These are phyloP conservation scores for Fusarium chuoi DNA, from an alignment of 2,329 filamentous ascomycete species.

Conservation along the genomic window DNA sequence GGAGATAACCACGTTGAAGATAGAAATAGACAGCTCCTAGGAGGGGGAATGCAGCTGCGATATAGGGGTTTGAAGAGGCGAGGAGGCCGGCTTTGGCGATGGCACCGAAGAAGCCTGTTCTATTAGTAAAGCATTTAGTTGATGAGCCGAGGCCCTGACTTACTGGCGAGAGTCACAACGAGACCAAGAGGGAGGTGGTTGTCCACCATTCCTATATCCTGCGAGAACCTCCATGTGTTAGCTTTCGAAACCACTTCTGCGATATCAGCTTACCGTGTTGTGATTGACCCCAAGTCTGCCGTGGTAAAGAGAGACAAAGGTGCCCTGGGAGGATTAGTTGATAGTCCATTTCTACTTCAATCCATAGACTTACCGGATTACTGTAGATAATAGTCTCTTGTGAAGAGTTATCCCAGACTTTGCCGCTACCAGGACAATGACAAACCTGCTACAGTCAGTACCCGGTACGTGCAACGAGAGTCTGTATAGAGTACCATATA, in stretches of 20 bases:
- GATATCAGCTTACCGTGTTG: slow-evolving; percentile 50
- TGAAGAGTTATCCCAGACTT: slow-evolving; percentile 43
- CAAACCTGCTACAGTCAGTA: slow-evolving; percentile 38
- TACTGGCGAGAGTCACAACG: slow-evolving; percentile 49
- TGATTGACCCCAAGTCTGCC: slow-evolving; percentile 53
- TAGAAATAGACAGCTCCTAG: slow-evolving; percentile 54
- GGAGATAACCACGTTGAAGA: slow-evolving; percentile 55
- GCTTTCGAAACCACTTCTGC: not conserved
- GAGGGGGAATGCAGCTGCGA: slow-evolving; percentile 56
- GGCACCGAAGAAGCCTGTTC: slow-evolving; percentile 48
- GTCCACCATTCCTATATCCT: slow-evolving; percentile 57
- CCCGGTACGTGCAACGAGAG: accelerated
- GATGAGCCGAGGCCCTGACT: slow-evolving; percentile 21
- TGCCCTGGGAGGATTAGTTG: slow-evolving; percentile 44
- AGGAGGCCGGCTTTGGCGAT: slow-evolving; percentile 42
- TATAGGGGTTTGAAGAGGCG: slow-evolving; percentile 41
- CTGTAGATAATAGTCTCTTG: slow-evolving; percentile 38
- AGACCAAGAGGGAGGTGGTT: slow-evolving; percentile 53
- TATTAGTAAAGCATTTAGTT: not conserved
- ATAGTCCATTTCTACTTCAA: not conserved
- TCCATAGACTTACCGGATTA: slow-evolving; percentile 18
- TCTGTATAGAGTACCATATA: slow-evolving; percentile 27
- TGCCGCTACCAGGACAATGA: slow-evolving; percentile 43
- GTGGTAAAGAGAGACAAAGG: slow-evolving; percentile 53
- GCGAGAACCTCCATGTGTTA: slow-evolving; percentile 50